phyloP scores from a whole-genome alignment of 495 filamentous ascomycete species.

The Neurospora sp. region DNA sequence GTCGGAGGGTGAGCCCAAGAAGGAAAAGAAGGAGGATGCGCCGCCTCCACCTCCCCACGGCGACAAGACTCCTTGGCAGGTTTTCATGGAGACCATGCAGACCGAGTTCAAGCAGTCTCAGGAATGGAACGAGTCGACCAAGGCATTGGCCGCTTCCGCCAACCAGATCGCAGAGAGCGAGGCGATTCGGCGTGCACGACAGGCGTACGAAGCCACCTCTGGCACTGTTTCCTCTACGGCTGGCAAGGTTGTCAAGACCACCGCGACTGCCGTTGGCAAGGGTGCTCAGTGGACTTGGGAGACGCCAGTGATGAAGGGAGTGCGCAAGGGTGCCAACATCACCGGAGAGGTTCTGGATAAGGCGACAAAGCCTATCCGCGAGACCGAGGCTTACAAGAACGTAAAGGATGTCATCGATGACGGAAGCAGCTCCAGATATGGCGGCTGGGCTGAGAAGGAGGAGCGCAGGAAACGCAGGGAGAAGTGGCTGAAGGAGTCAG shows the following conservation, averaged over 20 bases:
- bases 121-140: constrained; percentile 98
- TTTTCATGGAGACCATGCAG: constrained; percentile 91
- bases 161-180: constrained; percentile 92
- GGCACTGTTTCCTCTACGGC: constrained; percentile 64
- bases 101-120: constrained; percentile 92
- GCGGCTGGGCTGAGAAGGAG: constrained; percentile 92
- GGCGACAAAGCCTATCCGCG: constrained; percentile 82
- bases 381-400: constrained; percentile 88
- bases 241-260: constrained; percentile 68
- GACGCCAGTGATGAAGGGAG: constrained; percentile 80
- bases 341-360: constrained; percentile 85
- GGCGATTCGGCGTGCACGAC: constrained; percentile 73
- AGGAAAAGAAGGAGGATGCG: constrained; percentile 61
- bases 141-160: constrained; percentile 77
- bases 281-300: constrained; percentile 96
- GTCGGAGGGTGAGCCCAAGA: constrained; percentile 35
- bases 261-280: constrained; percentile 77
- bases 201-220: constrained; percentile 75
- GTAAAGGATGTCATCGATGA: constrained; percentile 97
- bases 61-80: constrained; percentile 95
- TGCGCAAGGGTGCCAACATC: constrained; percentile 74
- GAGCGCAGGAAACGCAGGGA: constrained; percentile 73
- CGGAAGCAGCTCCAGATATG: constrained; percentile 89
- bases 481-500: constrained; percentile 47
- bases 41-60: constrained; percentile 91